Conservation (phyloP, 1,284 basidiomycete species). For the Cryptococcus wingfieldii region DNA sequence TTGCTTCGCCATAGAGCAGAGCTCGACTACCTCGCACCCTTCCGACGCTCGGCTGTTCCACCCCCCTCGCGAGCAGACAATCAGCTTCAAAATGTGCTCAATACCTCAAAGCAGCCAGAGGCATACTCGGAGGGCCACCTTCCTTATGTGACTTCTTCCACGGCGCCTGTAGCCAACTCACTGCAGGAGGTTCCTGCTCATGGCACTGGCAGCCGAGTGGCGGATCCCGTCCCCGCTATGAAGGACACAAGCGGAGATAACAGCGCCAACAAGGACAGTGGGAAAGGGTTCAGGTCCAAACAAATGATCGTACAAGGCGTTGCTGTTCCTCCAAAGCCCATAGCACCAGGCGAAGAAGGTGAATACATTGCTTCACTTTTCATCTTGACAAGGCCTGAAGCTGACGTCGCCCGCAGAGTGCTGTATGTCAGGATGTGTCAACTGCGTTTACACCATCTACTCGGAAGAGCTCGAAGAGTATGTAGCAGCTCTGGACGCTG, state of each 20-base stretch:
- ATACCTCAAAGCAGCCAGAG: neutral
- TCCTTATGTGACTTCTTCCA: slow-evolving; percentile 22
- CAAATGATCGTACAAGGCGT: slow-evolving; percentile 33
- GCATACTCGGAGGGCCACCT: neutral
- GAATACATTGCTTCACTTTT: slow-evolving; percentile 4
- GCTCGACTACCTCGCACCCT: slow-evolving; percentile 8
- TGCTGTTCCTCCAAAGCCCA: slow-evolving; percentile 34
- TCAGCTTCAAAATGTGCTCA: slow-evolving; percentile 7
- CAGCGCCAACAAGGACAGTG: neutral
- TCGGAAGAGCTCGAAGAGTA: slow-evolving; percentile 69
- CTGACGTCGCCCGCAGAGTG: slow-evolving; percentile 58
- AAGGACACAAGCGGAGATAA: neutral
- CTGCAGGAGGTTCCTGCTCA: slow-evolving; percentile 22
- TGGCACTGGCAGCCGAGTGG: slow-evolving; percentile 4
- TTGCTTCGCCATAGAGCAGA: neutral
- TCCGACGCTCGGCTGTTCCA: slow-evolving; percentile 2
- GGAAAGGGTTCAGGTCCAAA: slow-evolving; percentile 4
- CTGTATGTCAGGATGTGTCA: slow-evolving; percentile 85
- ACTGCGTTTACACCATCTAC: slow-evolving; percentile 84
- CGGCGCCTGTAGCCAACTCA: slow-evolving; percentile 20
- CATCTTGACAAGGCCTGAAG: neutral
- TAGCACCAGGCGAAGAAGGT: slow-evolving; percentile 42
- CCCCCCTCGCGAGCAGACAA: neutral
- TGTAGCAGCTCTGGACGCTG: slow-evolving; percentile 54
- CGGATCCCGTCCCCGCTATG: slow-evolving; percentile 19